phyloP scores from a whole-genome alignment of 1,284 basidiomycete genomes.

The Melampsora larici-populina region DNA sequence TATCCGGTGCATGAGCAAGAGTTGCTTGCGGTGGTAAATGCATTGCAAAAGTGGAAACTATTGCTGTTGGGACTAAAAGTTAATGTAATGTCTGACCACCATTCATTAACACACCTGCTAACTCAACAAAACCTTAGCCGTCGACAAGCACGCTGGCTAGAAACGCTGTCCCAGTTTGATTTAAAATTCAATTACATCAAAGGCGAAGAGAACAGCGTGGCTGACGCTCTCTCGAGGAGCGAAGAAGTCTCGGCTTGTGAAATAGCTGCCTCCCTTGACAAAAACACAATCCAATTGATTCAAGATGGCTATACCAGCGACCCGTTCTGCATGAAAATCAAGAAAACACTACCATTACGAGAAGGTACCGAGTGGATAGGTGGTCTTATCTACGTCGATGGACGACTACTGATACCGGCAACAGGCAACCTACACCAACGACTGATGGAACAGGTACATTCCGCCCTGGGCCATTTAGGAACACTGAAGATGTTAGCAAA shows the following conservation, averaged over 20 bases:
- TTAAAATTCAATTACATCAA: not conserved
- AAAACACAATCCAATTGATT: slow-evolving; percentile 55
- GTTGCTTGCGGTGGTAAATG: not conserved
- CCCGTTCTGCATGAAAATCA: too few species aligned
- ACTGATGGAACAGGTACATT: not conserved
- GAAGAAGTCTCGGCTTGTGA: slow-evolving; percentile 57
- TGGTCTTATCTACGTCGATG: not conserved
- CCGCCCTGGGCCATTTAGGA: not conserved
- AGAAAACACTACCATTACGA: not conserved
- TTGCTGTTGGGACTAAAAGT: too few species aligned
- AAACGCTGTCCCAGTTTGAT: not conserved
- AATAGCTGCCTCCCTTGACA: slow-evolving; percentile 41
- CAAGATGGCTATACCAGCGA: slow-evolving; percentile 14
- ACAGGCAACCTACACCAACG: not conserved
- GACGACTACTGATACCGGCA: not conserved
- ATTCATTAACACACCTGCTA: too few species aligned
- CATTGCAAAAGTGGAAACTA: not conserved
- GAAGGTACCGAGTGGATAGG: not conserved
- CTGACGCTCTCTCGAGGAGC: too few species aligned
- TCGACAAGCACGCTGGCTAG: too few species aligned
- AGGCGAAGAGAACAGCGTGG: slow-evolving; percentile 9
- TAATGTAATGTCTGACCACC: too few species aligned
- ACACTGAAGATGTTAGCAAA: not conserved
- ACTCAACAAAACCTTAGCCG: too few species aligned
- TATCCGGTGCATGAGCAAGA: too few species aligned